These are phyloP conservation scores for Mycena haematopus DNA, from an alignment of 768 basidiomycete genomes.

Conservation along the genomic window DNA sequence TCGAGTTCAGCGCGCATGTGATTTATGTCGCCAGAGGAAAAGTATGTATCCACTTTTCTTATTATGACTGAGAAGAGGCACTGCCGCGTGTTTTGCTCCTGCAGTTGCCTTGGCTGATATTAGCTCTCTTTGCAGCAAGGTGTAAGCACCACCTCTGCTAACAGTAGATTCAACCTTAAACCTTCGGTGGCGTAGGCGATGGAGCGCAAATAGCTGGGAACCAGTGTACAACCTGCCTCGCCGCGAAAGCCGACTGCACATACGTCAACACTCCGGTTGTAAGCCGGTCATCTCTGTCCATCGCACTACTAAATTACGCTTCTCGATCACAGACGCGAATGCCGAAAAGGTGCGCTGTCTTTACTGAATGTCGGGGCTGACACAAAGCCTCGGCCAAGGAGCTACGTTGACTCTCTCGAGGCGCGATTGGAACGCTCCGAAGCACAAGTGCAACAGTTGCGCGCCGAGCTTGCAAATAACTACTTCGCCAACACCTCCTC, in stretches of 20 bases:
- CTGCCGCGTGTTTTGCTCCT: no score
- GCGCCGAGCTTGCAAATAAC: conserved; percentile 3
- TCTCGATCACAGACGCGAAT: not conserved
- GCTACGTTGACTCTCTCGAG: conserved; percentile 12
- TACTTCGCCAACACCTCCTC: not conserved
- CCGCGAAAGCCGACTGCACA: not conserved
- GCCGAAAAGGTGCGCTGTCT: not conserved
- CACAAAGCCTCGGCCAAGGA: not conserved
- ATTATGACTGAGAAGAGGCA: no score
- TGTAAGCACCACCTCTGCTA: no score
- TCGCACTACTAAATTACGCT: not conserved
- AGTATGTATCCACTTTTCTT: no score
- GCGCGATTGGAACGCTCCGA: conserved; percentile 6
- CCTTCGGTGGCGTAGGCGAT: no score
- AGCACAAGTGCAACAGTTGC: not conserved
- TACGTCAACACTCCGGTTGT: not conserved
- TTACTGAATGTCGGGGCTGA: no score
- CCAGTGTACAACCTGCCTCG: not conserved
- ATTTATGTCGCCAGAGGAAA: no score
- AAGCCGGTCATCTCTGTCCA: not conserved
- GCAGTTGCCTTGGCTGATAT: no score
- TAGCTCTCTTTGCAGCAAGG: no score
- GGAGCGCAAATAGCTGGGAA: no score
- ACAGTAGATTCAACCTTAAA: no score
- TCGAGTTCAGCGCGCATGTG: no score